A percentile compares a stretch with the other conserved stretches of the same genome.
These are phyloP conservation scores for Aspergillus indologenus DNA, from an alignment of 495 filamentous ascomycete genomes.

Conservation along the genomic window DNA sequence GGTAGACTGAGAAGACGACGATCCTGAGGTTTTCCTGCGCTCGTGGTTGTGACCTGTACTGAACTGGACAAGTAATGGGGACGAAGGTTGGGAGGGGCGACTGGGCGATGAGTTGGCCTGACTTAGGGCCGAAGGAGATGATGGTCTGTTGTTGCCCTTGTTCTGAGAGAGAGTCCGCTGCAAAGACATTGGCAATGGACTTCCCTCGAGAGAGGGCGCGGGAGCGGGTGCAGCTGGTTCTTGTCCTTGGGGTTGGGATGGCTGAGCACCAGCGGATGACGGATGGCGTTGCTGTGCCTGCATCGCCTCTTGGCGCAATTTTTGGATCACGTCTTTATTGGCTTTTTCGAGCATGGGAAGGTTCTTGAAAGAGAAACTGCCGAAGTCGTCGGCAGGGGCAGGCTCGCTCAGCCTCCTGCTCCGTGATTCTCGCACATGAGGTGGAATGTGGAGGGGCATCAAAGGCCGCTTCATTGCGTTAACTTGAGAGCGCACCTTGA, in stretches of 20 bases:
- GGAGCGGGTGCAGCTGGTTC: constrained; percentile 38
- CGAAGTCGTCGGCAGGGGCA: constrained; percentile 85
- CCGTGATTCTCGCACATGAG: constrained; percentile 81
- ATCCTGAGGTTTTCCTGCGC: constrained; percentile 77
- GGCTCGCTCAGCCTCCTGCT: constrained; percentile 89
- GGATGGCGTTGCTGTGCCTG: constrained; percentile 55
- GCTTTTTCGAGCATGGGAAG: constrained; percentile 94
- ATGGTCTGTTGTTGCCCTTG: constrained; percentile 70
- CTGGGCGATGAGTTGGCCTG: constrained; percentile 84
- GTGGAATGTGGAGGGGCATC: constrained; percentile 94
- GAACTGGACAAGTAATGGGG: constrained; percentile 89
- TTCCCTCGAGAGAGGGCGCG: constrained; percentile 74
- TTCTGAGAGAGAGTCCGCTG: constrained; percentile 80
- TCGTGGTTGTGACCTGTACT: constrained; percentile 74
- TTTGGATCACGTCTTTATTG: constrained; percentile 97
- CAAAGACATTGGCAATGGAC: constrained; percentile 77
- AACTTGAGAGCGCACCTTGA: constrained; percentile 81
- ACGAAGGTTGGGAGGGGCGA: constrained; percentile 87
- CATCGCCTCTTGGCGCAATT: constrained; percentile 83
- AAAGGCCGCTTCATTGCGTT: constrained; percentile 80
- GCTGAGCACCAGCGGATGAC: constrained; percentile 13
- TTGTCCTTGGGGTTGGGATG: constrained; percentile 8
- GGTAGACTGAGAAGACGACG: constrained; percentile 78
- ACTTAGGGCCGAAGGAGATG: constrained; percentile 76
- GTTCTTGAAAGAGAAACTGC: constrained; percentile 95